Evolutionary conservation across 2,329 filamentous ascomycete genomes (phyloP), one percentile per base, ranked within the genome.

Genomic region (Penicillium sp.): DNA sequence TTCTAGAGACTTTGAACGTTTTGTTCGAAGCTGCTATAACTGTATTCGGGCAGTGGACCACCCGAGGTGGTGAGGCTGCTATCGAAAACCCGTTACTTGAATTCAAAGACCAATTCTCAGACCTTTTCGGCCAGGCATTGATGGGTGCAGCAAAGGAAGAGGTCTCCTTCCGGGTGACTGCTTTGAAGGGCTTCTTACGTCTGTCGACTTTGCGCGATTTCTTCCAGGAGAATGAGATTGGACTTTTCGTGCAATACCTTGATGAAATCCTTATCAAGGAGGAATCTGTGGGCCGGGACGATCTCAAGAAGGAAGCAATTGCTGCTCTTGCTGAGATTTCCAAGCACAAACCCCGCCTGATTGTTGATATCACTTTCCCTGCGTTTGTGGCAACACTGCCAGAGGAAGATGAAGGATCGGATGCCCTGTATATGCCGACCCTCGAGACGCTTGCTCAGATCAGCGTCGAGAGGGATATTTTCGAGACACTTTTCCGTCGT

Each of bases 391-490:
- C 85, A 4, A 81, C 82, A 38, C 72, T 89, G 4, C 86, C 86
- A 1, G 85, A 86, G 57, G 75, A 73, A 2, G 81, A 82, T 55
- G 71, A 74, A n/a, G 77, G 79, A 18, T 73, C 73, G 3, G 71
- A 76, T 10, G 66, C 65, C 7, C 69, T 71, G 6, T 86, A 86
- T 63, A 65, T 81, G n/a, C 73, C 79, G 5, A 82, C 84, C 0
- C 72, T 89, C 24, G 85, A 88, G 64, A 84, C 79, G 0, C 81
- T 89, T 56, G 85, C 86, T 3, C 84, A 86, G 62, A 80, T 89
- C 20, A 85, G 83, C 53, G 77, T 79, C 11, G 85, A 88, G 65
- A 79, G 81, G 58, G 80, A 85, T 37, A 78, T 88, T 13, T 87
- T 88, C 58, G 82, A 86, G 57, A 87, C 85, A 0, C 74, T 89